phyloP scores from a whole-genome alignment of 1,284 basidiomycete genomes.

The Rhodofomes roseus region DNA sequence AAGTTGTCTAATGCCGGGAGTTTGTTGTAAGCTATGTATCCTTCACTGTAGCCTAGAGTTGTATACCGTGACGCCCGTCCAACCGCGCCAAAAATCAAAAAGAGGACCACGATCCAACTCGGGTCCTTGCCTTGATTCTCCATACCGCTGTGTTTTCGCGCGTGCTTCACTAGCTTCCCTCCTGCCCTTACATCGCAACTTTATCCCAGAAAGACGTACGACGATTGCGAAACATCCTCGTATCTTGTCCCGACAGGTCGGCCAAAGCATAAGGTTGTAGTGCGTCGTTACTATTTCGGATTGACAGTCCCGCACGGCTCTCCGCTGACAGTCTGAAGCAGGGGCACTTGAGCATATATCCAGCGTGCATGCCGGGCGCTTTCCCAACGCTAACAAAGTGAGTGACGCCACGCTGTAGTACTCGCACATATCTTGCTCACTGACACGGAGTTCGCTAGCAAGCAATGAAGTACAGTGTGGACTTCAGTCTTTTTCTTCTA shows the following conservation, averaged over 20 bases:
- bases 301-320: too few relatives aligned
- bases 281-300: too few relatives aligned
- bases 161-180: not conserved
- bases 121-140: not conserved
- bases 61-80: not conserved
- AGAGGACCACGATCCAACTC: not conserved
- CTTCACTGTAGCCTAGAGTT: not conserved
- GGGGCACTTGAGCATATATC: too few relatives aligned
- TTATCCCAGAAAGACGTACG: not conserved
- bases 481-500: too few relatives aligned
- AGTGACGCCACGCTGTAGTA: too few relatives aligned
- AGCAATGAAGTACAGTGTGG: too few relatives aligned
- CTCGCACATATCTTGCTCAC: too few relatives aligned
- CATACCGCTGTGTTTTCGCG: not conserved
- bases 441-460: too few relatives aligned
- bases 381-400: too few relatives aligned
- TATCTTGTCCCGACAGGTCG: not conserved
- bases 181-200: not conserved
- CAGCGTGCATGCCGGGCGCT: too few relatives aligned
- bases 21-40: not conserved
- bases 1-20: not conserved
- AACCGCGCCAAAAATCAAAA: not conserved
- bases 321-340: too few relatives aligned
- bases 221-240: not conserved
- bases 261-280: too few relatives aligned